These are phyloP conservation scores for Stemphylium lycopersici DNA, from an alignment of 2,329 filamentous ascomycete species.

Conservation along the genomic window DNA sequence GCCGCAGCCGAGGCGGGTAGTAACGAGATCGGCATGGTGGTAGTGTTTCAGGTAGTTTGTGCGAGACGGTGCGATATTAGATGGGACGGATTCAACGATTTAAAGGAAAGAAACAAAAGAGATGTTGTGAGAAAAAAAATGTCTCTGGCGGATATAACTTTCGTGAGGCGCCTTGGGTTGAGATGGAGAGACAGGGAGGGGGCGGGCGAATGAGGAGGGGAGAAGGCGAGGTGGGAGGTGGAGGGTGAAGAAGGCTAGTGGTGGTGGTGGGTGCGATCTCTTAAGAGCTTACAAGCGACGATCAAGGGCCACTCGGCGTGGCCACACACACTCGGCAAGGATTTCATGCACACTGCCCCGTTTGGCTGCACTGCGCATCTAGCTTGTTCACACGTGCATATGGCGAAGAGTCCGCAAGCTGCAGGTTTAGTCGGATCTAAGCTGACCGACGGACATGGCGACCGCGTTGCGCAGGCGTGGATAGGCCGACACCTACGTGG, in stretches of 20 bases:
- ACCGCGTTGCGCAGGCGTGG: slow-evolving; percentile 41
- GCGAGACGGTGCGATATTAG: slow-evolving; percentile 44
- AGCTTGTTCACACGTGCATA: slow-evolving; percentile 48
- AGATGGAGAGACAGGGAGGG: slow-evolving; percentile 45
- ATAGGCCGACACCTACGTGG: slow-evolving; percentile 36
- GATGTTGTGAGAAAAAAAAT: slow-evolving; percentile 39
- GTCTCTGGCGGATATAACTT: slow-evolving; percentile 47
- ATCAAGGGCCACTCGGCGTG: slow-evolving; percentile 43
- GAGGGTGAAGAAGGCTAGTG: slow-evolving; percentile 49
- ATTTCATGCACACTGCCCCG: slow-evolving; percentile 49
- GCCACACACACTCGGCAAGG: slow-evolving; percentile 46
- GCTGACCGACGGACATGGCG: slow-evolving; percentile 44
- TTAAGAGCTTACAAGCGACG: slow-evolving; percentile 47
- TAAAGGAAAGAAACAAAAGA: slow-evolving; percentile 42
- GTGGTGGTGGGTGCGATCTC: slow-evolving; percentile 45
- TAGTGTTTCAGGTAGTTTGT: slow-evolving; percentile 28
- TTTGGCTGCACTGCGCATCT: slow-evolving; percentile 47
- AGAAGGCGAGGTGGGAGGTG: slow-evolving; percentile 52
- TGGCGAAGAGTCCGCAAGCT: slow-evolving; percentile 41
- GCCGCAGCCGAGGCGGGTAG: slow-evolving; percentile 94
- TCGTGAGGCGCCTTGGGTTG: slow-evolving; percentile 45
- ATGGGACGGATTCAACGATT: slow-evolving; percentile 47
- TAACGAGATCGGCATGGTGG: slow-evolving; percentile 84
- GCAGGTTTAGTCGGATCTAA: slow-evolving; percentile 47
- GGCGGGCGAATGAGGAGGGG: slow-evolving; percentile 50